These are phyloP conservation scores for Ilex aquifolium DNA, from an alignment of 257 asterid genomes.

Conservation along the genomic window DNA sequence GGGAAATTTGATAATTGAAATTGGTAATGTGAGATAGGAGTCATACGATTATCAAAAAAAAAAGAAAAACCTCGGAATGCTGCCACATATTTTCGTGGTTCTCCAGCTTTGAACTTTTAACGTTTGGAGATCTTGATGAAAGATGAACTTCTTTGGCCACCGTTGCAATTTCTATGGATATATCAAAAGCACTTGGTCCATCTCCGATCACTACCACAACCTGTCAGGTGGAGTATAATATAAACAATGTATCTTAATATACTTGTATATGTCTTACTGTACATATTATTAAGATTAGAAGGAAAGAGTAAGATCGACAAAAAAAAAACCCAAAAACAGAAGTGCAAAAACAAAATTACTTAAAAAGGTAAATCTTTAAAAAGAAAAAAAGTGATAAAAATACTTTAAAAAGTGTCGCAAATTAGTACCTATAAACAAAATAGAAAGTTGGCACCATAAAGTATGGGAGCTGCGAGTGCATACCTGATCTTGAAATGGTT, in stretches of 20 bases:
- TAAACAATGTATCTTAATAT: no score
- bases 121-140: slow-evolving; percentile 39
- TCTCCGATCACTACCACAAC: slow-evolving; percentile 64
- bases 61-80: slow-evolving; percentile 13
- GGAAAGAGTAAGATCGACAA: background rate
- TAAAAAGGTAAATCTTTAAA: no score
- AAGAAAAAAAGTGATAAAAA: no score
- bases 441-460: background rate
- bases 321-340: no score
- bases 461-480: background rate
- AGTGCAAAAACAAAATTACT: no score
- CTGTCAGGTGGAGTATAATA: slow-evolving; percentile 19
- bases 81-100: slow-evolving; percentile 19
- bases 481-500: slow-evolving; percentile 49
- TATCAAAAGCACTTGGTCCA: slow-evolving; percentile 52
- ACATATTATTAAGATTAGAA: background rate
- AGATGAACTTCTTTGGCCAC: slow-evolving; percentile 62
- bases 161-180: slow-evolving; percentile 33
- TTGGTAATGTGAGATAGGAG: no score
- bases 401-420: no score
- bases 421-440: background rate
- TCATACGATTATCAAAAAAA: no score
- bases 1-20: no score
- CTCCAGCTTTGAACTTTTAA: slow-evolving; percentile 22
- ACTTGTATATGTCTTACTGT: no score